Base-by-base conservation (phyloP, 176 grass and related monocot genomes). In the Leersia perrieri region DNA sequence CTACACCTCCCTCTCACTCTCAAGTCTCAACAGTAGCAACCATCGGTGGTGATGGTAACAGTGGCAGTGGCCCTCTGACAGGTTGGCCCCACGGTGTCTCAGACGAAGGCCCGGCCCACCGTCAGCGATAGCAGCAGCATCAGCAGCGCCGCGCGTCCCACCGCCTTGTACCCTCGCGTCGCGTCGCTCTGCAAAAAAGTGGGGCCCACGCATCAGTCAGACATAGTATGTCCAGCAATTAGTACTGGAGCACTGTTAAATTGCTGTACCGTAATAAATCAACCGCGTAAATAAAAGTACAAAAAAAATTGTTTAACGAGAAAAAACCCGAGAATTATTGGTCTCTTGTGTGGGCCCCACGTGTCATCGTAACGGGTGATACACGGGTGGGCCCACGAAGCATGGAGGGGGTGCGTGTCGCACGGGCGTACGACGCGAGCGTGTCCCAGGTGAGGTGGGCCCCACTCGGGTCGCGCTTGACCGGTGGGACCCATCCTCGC, bases 151-250 rank as follows among this genome's bases (percentile, higher is more conserved):
- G 66, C 33, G 1, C 23, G 20, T 72, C 33, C 73, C 3, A 42
- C 11, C 1, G 32, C 32, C 30, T 0, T n/a, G 30, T 15, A 2
- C 20, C 18, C 40, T 26, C 75, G 15, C 75, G 23, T 38, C 23
- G 81, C 69, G 62, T 36, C 87, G 75, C 87, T 74, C 87, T 88
- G 87, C 62, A 53, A 38, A 14, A n/a, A n/a, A n/a, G 62, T 1
- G 6, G 71, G 72, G 5, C 64, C 53, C 72, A 72, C 20, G 1
- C 1, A 0, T 25, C 68, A 78, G 57, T 66, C 18, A 82, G 41
- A 72, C 1, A 22, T 8, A 32, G 18, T 13, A 18, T n/a, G n/a
- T n/a, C n/a, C n/a, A n/a, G n/a, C n/a, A n/a, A n/a, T n/a, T n/a
- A n/a, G n/a, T n/a, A n/a, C n/a, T n/a, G n/a, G n/a, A n/a, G n/a